These are phyloP conservation scores for Bisporella sp. DNA, from an alignment of 2,329 filamentous ascomycete species.

Conservation along the genomic window DNA sequence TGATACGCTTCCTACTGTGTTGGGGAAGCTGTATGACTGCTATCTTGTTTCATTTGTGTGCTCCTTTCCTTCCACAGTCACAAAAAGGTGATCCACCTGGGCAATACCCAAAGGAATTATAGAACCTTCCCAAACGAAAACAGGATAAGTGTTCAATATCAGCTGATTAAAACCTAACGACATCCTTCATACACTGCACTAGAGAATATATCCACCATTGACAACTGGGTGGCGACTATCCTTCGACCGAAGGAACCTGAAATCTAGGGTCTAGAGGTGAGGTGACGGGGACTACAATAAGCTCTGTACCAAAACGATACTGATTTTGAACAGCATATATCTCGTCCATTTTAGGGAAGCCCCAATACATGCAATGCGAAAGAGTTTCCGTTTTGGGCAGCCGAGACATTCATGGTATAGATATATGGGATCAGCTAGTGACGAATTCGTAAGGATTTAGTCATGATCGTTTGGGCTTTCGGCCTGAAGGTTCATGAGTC, in stretches of 20 bases:
- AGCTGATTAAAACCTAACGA: conserved; percentile 43
- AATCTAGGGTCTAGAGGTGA: conserved; percentile 40
- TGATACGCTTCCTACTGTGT: conserved; percentile 4
- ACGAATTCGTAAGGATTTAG: conserved; percentile 41
- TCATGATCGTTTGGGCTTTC: conserved; percentile 40
- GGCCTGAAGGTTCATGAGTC: conserved; percentile 52
- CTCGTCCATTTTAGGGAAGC: conserved; percentile 41
- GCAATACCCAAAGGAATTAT: conserved; percentile 49
- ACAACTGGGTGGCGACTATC: conserved; percentile 47
- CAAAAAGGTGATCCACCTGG: conserved; percentile 5
- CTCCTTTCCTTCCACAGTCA: background rate
- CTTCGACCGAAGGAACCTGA: conserved; percentile 39
- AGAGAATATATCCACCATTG: conserved; percentile 50
- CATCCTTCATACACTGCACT: conserved; percentile 51
- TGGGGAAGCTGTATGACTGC: conserved; percentile 1
- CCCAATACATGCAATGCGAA: conserved; percentile 59
- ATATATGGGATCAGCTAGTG: conserved; percentile 55
- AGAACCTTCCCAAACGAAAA: conserved; percentile 47
- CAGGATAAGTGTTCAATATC: conserved; percentile 42
- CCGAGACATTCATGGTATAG: conserved; percentile 47
- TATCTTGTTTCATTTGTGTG: conserved; percentile 2
- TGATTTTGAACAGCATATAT: conserved; percentile 51
- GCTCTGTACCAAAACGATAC: conserved; percentile 49
- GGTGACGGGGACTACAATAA: conserved; percentile 51
- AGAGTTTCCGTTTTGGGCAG: conserved; percentile 38